Evolutionary conservation across 106 monocot species (phyloP), one percentile per base, ranked within the genome.

Genomic region (Allium fistulosum): DNA sequence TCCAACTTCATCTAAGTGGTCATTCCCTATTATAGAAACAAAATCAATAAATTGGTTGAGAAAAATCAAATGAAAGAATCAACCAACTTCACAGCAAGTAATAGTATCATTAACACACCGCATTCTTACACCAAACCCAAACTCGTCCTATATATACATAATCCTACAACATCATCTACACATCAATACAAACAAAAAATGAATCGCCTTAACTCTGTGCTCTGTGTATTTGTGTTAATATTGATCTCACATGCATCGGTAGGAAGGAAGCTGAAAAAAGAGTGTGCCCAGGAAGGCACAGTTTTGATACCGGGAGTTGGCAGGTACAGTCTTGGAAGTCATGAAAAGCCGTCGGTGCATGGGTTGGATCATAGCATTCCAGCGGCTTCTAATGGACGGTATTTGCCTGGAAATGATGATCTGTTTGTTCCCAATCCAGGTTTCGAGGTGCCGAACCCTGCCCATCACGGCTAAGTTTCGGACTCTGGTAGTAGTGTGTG

Each of bases 371-470:
- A 63, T 27, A 72, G 72, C 26, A 64, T 62, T 18, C 72, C 72
- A 3, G 72, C 72, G 2, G 72, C 72, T 5, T 51, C 72, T 17
- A 63, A 56, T 17, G 53, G 55, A 0, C 63, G 17, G 27, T 72
- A 72, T 17, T 63, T 72, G 26, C 72, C 72, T 9, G 72, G 72
- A 15, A 46, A 45, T 10, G 72, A 72, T 17, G 72, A 72, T 10
- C 62, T 64, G 10, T 72, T 72, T 47, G 63, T 72, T 9, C 72
- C 72, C 5, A 72, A 72, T 27, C 72, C 72, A 2, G 72, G 72
- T 17, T 72, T 63, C 49, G 72, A 72, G 10, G 49, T 72, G 16
- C 72, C 72, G 11, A 71, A 61, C 61, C 61, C 61, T 4, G 61
- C 9, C 27, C 61, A 27, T 27, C 37, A 37, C 5, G 37, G 37